phyloP scores from a whole-genome alignment of 768 basidiomycete genomes.

The Leccinum sublutescens region DNA sequence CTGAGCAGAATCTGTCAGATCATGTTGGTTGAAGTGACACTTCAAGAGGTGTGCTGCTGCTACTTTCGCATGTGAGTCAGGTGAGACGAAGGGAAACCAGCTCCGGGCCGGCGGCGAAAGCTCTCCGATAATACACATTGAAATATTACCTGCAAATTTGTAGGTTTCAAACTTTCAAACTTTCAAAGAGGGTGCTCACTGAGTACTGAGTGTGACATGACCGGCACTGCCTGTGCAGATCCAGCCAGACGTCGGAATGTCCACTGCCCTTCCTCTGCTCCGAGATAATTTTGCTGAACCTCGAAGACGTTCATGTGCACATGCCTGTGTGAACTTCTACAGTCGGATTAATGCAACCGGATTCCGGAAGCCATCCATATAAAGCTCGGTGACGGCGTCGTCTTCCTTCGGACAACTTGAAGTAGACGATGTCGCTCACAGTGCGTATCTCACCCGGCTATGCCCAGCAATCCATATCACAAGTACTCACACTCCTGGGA shows the following conservation, averaged over 20 bases:
- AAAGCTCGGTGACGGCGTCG: not conserved
- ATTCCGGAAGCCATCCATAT: not conserved
- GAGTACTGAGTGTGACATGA: too few species aligned
- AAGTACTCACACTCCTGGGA: not conserved
- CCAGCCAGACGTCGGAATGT: not conserved
- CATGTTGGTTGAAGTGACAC: too few species aligned
- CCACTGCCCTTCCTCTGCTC: not conserved
- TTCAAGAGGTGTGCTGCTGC: too few species aligned
- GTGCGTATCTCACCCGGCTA: not conserved
- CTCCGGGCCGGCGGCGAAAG: too few species aligned
- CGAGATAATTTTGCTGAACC: not conserved
- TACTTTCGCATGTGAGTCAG: too few species aligned
- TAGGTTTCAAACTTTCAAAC: too few species aligned
- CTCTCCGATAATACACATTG: too few species aligned
- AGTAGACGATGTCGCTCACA: conserved; percentile 11
- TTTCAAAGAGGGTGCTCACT: too few species aligned
- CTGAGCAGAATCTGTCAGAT: too few species aligned
- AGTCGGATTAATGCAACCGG: not conserved
- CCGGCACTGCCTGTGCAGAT: not conserved
- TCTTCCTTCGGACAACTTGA: not conserved
- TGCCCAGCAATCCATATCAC: not conserved
- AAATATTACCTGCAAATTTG: too few species aligned
- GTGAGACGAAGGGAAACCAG: too few species aligned
- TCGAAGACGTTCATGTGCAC: not conserved
- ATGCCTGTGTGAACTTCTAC: not conserved